Conservation (phyloP, 169 alveolate species). For the Eimeria praecox region DNA sequence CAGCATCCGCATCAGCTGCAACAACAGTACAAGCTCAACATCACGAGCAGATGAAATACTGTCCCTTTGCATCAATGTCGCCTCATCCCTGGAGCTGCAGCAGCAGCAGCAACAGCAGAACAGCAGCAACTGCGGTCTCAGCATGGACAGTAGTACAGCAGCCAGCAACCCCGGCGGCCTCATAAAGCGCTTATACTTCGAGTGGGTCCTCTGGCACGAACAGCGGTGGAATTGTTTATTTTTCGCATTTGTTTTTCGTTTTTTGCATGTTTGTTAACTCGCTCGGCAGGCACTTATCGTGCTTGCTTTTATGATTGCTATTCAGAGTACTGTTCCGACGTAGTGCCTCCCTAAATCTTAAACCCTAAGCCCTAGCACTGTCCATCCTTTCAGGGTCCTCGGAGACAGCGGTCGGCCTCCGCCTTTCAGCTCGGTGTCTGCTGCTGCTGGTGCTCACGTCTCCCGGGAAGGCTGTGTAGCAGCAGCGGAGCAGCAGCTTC, state of each 20-base stretch:
- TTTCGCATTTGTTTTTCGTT: background rate
- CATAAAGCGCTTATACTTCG: background rate
- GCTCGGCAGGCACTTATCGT: too few relatives aligned
- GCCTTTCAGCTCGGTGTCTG: background rate
- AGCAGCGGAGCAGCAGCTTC: slow-evolving; percentile 4
- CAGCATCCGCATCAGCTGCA: background rate
- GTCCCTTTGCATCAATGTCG: background rate
- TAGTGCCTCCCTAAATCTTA: too few relatives aligned
- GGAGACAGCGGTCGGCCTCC: background rate
- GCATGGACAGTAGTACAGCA: background rate
- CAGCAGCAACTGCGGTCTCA: background rate
- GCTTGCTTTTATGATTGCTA: too few relatives aligned
- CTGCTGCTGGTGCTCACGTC: background rate
- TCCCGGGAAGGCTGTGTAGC: background rate
- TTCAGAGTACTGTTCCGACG: too few relatives aligned
- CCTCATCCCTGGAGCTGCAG: background rate
- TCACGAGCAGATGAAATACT: background rate
- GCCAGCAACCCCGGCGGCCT: background rate
- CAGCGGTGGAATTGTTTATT: background rate
- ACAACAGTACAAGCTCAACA: background rate
- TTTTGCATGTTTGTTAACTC: background rate
- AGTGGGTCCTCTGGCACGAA: background rate
- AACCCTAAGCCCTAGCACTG: background rate
- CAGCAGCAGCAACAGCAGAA: background rate
- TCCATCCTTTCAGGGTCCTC: background rate